Evolutionary conservation across 2,329 filamentous ascomycete species (phyloP).

Genomic region (Fusarium kyushuense): DNA sequence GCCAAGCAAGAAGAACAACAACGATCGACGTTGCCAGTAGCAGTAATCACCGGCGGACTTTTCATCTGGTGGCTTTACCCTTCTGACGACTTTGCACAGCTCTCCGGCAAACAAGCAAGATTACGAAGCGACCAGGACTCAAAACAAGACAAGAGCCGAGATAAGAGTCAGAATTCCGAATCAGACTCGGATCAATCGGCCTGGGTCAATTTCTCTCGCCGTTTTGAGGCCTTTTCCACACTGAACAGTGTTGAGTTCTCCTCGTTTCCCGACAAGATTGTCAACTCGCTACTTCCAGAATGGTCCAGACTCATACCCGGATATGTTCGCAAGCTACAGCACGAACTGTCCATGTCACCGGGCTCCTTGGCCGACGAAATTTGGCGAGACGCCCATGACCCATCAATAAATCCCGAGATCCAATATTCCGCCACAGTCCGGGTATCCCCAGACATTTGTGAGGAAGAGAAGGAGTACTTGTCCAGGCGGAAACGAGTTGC

Average conservation of each 20-base stretch:
- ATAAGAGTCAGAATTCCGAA: conserved; percentile 33
- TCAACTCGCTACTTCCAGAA: conserved; percentile 79
- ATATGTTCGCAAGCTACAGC: conserved; percentile 84
- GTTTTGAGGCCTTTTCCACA: conserved; percentile 66
- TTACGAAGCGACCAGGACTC: conserved; percentile 11
- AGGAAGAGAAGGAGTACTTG: conserved; percentile 83
- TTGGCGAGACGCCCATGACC: conserved; percentile 90
- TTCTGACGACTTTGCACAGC: conserved; percentile 57
- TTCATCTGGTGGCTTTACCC: conserved; percentile 60
- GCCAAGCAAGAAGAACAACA: conserved; percentile 42
- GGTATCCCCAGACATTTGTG: conserved; percentile 82
- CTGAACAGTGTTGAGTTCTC: conserved; percentile 68
- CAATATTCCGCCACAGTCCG: conserved; percentile 83
- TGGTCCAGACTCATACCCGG: conserved; percentile 84
- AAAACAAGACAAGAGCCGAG: conserved; percentile 25
- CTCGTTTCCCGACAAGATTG: conserved; percentile 68
- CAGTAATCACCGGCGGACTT: conserved; percentile 53
- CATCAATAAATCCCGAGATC: conserved; percentile 87
- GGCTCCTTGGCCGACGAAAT: conserved; percentile 93
- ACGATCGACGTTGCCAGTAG: conserved; percentile 48
- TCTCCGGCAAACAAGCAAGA: conserved; percentile 45
- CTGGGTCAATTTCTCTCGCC: conserved; percentile 62
- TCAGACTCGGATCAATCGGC: conserved; percentile 53
- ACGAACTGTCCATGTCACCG: conserved; percentile 86
- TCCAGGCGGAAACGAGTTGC: conserved; percentile 75